These are phyloP conservation scores for Sporothrix brasiliensis DNA, from an alignment of 2,329 filamentous ascomycete genomes.

Conservation along the genomic window DNA sequence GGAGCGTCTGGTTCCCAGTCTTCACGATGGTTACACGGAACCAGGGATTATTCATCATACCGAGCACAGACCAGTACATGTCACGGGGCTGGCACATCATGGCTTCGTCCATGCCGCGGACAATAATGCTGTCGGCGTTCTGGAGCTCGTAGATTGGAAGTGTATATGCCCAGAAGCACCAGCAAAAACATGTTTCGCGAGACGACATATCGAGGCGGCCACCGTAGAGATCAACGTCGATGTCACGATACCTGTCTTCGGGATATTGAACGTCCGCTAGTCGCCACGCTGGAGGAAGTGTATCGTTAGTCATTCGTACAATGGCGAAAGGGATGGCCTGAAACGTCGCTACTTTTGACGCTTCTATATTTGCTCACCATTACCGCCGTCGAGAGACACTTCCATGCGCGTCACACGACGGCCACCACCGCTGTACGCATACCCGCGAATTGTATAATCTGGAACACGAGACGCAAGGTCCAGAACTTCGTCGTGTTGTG, in stretches of 20 bases:
- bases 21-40: conserved; percentile 77
- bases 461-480: conserved; percentile 3
- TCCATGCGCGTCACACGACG: conserved; percentile 80
- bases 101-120: conserved; percentile 86
- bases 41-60: conserved; percentile 99
- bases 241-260: conserved; percentile 76
- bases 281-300: conserved; percentile 61
- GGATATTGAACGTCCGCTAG: conserved; percentile 78
- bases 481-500: conserved; percentile 58
- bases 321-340: no score
- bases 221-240: conserved; percentile 55
- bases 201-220: conserved; percentile 86
- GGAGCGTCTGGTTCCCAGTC: conserved; percentile 59
- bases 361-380: conserved; percentile 44
- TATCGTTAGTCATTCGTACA: no score
- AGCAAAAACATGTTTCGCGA: conserved; percentile 43
- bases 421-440: conserved; percentile 89
- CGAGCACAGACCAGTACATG: conserved; percentile 94
- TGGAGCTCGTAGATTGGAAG: conserved; percentile 64
- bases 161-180: conserved; percentile 63
- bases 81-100: conserved; percentile 86
- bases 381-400: conserved; percentile 77
- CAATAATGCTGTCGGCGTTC: conserved; percentile 70
- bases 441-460: conserved; percentile 70
- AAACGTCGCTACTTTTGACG: no score